A percentile compares a stretch with the other conserved stretches of the same genome.
phyloP scores from a whole-genome alignment of 164 flowering plant genomes.

The Aristolochia contorta region DNA sequence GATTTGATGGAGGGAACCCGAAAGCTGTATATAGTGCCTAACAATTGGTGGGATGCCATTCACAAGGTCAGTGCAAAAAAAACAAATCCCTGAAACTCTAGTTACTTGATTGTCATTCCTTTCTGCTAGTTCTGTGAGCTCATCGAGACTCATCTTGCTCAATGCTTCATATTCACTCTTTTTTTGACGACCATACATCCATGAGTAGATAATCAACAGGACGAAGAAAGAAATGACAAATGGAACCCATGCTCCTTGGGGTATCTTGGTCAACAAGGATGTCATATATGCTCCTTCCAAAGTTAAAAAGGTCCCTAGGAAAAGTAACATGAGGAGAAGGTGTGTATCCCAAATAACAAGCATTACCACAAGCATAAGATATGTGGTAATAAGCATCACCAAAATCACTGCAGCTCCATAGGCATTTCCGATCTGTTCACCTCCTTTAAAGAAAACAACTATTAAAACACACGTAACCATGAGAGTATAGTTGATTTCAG shows the following conservation, averaged over 20 bases:
- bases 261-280: slow-evolving; percentile 19
- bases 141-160: slow-evolving; percentile 11
- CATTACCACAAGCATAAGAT: slow-evolving; percentile 16
- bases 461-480: slow-evolving; percentile 41
- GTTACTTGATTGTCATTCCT: neutral
- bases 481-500: slow-evolving; percentile 85
- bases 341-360: slow-evolving; percentile 19
- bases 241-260: slow-evolving; percentile 23
- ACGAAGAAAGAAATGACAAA: slow-evolving; percentile 17
- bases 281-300: slow-evolving; percentile 21
- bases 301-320: slow-evolving; percentile 9
- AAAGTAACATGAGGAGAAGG: slow-evolving; percentile 5
- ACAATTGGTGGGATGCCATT: slow-evolving; percentile 23
- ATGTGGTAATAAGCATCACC: slow-evolving; percentile 24
- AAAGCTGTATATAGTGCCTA: slow-evolving; percentile 14
- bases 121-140: slow-evolving; percentile 10
- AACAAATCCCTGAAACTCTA: slow-evolving; percentile 17
- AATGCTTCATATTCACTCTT: slow-evolving; percentile 13
- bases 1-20: slow-evolving; percentile 3
- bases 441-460: slow-evolving; percentile 17
- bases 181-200: slow-evolving; percentile 22
- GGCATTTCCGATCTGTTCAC: slow-evolving; percentile 19
- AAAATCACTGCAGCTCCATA: slow-evolving; percentile 21
- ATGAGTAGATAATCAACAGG: slow-evolving; percentile 12
- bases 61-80: slow-evolving; percentile 22